Evolutionary conservation across 2,329 filamentous ascomycete species (phyloP), one percentile per base, ranked within the genome.

Genomic region (Coleophoma cylindrospora): DNA sequence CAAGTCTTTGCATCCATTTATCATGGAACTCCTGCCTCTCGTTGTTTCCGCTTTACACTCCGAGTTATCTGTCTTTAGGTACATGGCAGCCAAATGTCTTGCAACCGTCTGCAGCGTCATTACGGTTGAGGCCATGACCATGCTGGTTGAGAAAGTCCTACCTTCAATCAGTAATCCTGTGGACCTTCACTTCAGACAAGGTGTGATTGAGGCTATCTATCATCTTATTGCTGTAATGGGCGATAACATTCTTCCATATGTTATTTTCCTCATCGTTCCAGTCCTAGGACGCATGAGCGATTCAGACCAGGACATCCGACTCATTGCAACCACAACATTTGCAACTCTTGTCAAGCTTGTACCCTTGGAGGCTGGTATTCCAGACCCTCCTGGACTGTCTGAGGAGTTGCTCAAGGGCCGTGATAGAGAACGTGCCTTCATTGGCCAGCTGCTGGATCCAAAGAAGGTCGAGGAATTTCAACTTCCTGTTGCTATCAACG

Each of bases 221-320:
- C 94, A 99, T 68, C 75, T 99, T 52, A 99, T 99, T 56, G 89
- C 95, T 53, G 91, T 96, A 47, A 99, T 99, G 94, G 94, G 95
- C 54, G 94, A 97, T 65, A 81, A 83, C 36, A 99, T 99, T 50
- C 72, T 99, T 32, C 94, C 95, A 3, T 99, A 99, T 63, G 94
- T 99, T 55, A 96, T 99, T 62, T 99, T 99, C 81, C 81, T 99
- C 57, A 95, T 99, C 52, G 95, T 97, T 12, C 94, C 94, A 13
- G 94, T 99, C 4, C 79, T 99, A 46, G 94, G 94, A 48, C 86
- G 94, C 41, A 99, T 99, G 94, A 97, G 94, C 65, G 94, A 99
- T 67, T 95, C 92, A 0, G 92, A 99, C 65, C 92, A 95, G 56
- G 94, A 97, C 64, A 88, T 99, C 48, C 86, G 94, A 48, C 79